These are phyloP conservation scores for Paramecium tetraurelia DNA, from an alignment of 73 alveolate species.

Conservation along the genomic window DNA sequence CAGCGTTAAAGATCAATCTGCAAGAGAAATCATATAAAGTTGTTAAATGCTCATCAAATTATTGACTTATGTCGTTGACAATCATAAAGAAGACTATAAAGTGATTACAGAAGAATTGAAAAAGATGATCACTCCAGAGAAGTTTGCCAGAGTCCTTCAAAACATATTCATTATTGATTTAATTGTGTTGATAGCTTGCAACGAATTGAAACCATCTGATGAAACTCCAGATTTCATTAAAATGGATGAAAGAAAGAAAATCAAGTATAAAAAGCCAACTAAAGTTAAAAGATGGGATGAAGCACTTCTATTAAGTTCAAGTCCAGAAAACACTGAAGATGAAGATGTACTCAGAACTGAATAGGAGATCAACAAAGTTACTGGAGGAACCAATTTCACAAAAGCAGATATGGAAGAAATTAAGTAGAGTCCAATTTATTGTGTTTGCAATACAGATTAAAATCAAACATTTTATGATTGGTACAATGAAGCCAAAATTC, in stretches of 20 bases:
- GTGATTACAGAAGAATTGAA: background rate
- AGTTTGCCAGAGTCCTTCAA: background rate
- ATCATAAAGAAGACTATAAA: background rate
- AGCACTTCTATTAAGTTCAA: background rate
- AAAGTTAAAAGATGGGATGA: slow-evolving; percentile 41
- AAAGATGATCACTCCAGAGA: background rate
- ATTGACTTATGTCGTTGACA: background rate
- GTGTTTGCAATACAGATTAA: slow-evolving; percentile 6
- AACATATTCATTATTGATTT: slow-evolving; percentile 8
- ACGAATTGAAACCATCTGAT: slow-evolving; percentile 15
- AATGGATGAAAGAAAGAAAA: background rate
- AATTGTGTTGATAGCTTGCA: background rate
- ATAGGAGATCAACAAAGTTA: background rate
- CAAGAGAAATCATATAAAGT: slow-evolving; percentile 3
- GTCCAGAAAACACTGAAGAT: background rate
- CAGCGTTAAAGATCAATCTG: background rate
- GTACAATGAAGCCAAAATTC: slow-evolving; percentile 43
- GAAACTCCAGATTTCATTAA: background rate
- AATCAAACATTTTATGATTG: slow-evolving; percentile 34
- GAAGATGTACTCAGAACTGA: background rate
- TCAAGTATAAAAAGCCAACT: background rate
- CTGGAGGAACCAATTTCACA: background rate
- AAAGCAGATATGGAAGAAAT: background rate
- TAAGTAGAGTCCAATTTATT: background rate
- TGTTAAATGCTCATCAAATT: background rate